Base-by-base conservation (phyloP, 2,329 filamentous ascomycete species). In the Fusarium hainanense region DNA sequence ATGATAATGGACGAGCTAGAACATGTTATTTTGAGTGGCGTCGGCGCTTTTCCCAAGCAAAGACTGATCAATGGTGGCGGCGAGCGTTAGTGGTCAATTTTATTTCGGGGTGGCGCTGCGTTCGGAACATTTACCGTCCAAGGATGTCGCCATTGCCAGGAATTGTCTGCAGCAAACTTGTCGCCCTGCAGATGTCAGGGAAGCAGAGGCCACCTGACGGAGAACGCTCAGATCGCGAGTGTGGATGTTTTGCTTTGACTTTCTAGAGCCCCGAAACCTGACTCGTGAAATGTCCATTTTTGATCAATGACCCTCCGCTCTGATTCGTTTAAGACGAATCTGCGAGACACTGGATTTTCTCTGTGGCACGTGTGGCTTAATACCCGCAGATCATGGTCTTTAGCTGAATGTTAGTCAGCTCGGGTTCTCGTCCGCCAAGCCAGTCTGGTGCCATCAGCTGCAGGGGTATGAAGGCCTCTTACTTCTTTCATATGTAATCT, bases 401-500 rank as follows among this genome's bases (percentile, higher is more conserved):
- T 9, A 21, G n/a, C 41, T n/a, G 37, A 51, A 59, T 25, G 51
- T 59, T 41, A 54, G 41, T 57, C 16, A 40, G 30, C 51, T 25
- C 30, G 56, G 41, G 55, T 25, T 20, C 37, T 43, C n/a, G 25
- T 42, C 21, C 30, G 43, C 42, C 52, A 50, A 37, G 41, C 3
- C 30, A 30, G n/a, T 16, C 4, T 23, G 43, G 40, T 30, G 34
- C 18, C 37, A 42, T 21, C n/a, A 30, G 28, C 44, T 48, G 54
- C 43, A 50, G 28, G 28, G 43, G 27, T 23, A 30, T n/a, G 30
- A 16, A 21, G 23, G 30, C 0, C 34, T 18, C 25, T 48, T 58
- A 23, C 57, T 40, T 27, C n/a, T 48, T 58, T 48, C 20, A 48
- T 57, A 9, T 34, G 16, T 61, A 58, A 61, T 61, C 58, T 61